Conservation (phyloP, 164 flowering plant species). For the Amborella trichopoda region DNA sequence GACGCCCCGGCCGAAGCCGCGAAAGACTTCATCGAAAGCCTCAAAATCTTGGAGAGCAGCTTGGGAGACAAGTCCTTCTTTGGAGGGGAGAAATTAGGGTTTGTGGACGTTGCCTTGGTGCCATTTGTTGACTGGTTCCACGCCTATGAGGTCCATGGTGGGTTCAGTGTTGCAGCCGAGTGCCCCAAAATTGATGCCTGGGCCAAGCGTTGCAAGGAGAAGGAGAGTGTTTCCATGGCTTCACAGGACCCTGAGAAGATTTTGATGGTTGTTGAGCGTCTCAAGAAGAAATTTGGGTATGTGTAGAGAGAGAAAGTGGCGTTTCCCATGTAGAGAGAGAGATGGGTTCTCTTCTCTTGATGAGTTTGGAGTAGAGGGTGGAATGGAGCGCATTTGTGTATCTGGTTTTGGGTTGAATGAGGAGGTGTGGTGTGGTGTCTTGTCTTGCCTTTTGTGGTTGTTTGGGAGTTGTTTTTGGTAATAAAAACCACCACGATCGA, state of each 20-base stretch:
- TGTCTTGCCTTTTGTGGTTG: too few species aligned
- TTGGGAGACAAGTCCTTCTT: slow-evolving; percentile 12
- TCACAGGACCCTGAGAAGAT: slow-evolving; percentile 6
- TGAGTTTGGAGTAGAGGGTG: too few species aligned
- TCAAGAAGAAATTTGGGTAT: slow-evolving; percentile 5
- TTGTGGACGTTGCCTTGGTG: slow-evolving; percentile 6
- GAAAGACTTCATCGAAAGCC: slow-evolving; percentile 6
- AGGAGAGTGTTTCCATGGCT: slow-evolving; percentile 10
- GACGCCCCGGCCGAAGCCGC: slow-evolving; percentile 7
- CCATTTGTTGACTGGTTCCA: slow-evolving; percentile 5
- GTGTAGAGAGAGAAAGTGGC: too few species aligned
- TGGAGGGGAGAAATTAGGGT: slow-evolving; percentile 11
- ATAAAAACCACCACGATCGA: too few species aligned
- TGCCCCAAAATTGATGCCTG: slow-evolving; percentile 8
- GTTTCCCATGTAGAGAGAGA: too few species aligned
- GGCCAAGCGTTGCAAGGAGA: slow-evolving; percentile 11
- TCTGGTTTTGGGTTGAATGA: too few species aligned
- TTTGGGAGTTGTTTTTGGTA: too few species aligned
- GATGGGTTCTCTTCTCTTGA: too few species aligned
- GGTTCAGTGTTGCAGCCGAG: slow-evolving; percentile 9
- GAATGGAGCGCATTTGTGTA: too few species aligned
- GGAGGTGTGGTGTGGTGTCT: too few species aligned
- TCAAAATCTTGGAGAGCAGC: slow-evolving; percentile 11
- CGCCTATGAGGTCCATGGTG: slow-evolving; percentile 5
- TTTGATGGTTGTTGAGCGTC: slow-evolving; percentile 1